A percentile compares a stretch with the other conserved stretches of the same genome.
These are phyloP conservation scores for Bipolaris oryzae DNA, from an alignment of 2,329 filamentous ascomycete genomes.

Conservation along the genomic window DNA sequence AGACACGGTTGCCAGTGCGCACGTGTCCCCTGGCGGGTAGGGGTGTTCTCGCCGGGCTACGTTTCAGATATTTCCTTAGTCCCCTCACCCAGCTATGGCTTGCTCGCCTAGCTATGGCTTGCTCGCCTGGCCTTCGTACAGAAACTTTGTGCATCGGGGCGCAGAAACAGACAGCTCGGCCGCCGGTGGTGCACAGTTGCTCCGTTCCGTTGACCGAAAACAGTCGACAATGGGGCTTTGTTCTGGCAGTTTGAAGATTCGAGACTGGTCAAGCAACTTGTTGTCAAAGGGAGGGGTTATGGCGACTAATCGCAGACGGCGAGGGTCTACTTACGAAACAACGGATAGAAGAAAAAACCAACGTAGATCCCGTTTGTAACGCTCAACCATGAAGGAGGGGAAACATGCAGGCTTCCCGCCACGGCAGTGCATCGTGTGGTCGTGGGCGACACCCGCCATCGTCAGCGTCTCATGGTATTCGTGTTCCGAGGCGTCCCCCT, in stretches of 20 bases:
- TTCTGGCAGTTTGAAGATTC: conserved; percentile 20
- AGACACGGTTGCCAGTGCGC: conserved; percentile 6
- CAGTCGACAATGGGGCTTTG: conserved; percentile 19
- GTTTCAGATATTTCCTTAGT: conserved; percentile 32
- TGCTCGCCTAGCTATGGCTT: conserved; percentile 16
- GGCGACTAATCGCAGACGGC: conserved; percentile 13
- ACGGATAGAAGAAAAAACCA: conserved; percentile 20
- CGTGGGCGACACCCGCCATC: conserved; percentile 6
- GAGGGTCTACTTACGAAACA: conserved; percentile 24
- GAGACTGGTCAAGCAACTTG: conserved; percentile 24
- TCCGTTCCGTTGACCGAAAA: not conserved
- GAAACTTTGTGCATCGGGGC: conserved; percentile 17
- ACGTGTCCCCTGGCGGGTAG: conserved; percentile 18
- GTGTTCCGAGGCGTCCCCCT: not conserved
- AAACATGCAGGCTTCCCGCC: conserved; percentile 15
- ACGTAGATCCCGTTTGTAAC: conserved; percentile 23
- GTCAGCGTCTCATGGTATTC: conserved; percentile 24
- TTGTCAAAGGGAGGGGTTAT: conserved; percentile 5
- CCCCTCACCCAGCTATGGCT: conserved; percentile 17
- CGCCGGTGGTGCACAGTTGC: not conserved
- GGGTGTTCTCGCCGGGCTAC: conserved; percentile 17
- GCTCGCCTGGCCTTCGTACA: conserved; percentile 9
- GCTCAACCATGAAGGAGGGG: conserved; percentile 17
- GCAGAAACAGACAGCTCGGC: not conserved
- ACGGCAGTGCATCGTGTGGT: conserved; percentile 12